Base-by-base conservation (phyloP, 495 filamentous ascomycete species). In the Aspergillus nanangensis region DNA sequence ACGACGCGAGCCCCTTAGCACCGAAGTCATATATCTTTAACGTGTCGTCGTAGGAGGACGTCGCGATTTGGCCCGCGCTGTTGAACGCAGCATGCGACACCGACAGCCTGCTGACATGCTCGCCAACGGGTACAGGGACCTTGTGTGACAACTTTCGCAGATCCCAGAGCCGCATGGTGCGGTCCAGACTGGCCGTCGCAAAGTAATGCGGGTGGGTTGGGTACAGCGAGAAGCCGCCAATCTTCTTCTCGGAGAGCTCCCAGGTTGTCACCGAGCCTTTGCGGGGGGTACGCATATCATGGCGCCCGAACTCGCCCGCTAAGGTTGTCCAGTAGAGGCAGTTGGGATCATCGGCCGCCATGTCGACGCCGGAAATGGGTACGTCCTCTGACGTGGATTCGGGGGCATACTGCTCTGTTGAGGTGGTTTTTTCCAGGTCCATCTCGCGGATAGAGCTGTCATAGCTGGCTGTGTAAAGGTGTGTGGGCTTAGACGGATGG, bases 81-180 rank as follows among this genome's bases (percentile, higher is more conserved):
- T 87, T 93, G 78, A 89, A 97, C 5, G 88, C 83, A 0, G 92
- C 93, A 59, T 95, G 90, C 1, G 87, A 92, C 0, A 98, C 90
- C 0, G 88, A 95, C 1, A 97, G 71, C 1, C 83, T 78, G 38
- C 82, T 91, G 31, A 80, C 73, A 62, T 97, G 90, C 56, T 93
- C 82, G 13, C 86, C 92, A 0, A 96, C 62, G 2, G 95, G 66
- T 0, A 76, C 69, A 0, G 92, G 90, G 20, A 58, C 75, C 24
- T 71, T 63, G 4, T 69, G 70, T 7, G 67, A 78, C 20, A 97
- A 77, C 58, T 91, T 94, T 27, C 93, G 80, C 25, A 96, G 61
- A 59, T 98, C 93, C 92, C 92, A 98, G 19, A 98, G 71, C 48
- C 90, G 88, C 48, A 98, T 69, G 3, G 82, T 91, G 3, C 93